Evolutionary conservation across 2,329 filamentous ascomycete genomes (phyloP).

Genomic region (Coccinonectria pachysandricola): DNA sequence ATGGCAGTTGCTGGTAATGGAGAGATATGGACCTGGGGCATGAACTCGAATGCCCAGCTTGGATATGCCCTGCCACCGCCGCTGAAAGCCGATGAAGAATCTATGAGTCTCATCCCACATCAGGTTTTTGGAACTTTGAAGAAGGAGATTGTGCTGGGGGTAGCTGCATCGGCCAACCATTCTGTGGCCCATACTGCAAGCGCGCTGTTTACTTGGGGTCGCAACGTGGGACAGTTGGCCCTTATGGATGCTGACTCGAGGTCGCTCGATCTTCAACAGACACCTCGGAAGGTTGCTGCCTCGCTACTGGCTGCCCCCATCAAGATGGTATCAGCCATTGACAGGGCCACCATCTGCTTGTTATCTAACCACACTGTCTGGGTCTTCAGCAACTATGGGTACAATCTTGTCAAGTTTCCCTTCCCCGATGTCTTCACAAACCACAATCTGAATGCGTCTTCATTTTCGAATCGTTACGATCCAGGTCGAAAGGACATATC

Average conservation of each 20-base stretch:
- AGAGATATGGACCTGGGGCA: slow-evolving; percentile 93
- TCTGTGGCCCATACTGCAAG: slow-evolving; percentile 78
- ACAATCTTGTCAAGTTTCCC: slow-evolving; percentile 80
- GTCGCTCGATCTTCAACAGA: slow-evolving; percentile 72
- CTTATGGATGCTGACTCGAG: slow-evolving; percentile 91
- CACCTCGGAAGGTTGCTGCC: slow-evolving; percentile 78
- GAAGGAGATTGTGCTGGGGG: slow-evolving; percentile 68
- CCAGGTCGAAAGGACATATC: slow-evolving; percentile 58
- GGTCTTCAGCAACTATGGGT: slow-evolving; percentile 93
- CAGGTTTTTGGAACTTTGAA: slow-evolving; percentile 91
- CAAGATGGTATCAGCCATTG: slow-evolving; percentile 73
- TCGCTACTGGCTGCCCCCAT: slow-evolving; percentile 62
- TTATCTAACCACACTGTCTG: slow-evolving; percentile 82
- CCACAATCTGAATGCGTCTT: slow-evolving; percentile 55
- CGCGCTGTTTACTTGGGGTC: slow-evolving; percentile 86
- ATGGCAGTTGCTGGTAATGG: slow-evolving; percentile 76
- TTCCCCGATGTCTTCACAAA: slow-evolving; percentile 60
- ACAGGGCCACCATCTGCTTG: slow-evolving; percentile 77
- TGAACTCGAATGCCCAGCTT: slow-evolving; percentile 74
- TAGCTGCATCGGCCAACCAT: slow-evolving; percentile 83
- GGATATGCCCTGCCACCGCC: slow-evolving; percentile 68
- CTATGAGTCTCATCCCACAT: slow-evolving; percentile 68
- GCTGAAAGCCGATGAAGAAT: slow-evolving; percentile 64
- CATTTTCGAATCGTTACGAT: slow-evolving; percentile 40
- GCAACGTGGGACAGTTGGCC: slow-evolving; percentile 87